These are phyloP conservation scores for Taxillus chinensis DNA, from an alignment of 164 flowering plant species.

Conservation along the genomic window DNA sequence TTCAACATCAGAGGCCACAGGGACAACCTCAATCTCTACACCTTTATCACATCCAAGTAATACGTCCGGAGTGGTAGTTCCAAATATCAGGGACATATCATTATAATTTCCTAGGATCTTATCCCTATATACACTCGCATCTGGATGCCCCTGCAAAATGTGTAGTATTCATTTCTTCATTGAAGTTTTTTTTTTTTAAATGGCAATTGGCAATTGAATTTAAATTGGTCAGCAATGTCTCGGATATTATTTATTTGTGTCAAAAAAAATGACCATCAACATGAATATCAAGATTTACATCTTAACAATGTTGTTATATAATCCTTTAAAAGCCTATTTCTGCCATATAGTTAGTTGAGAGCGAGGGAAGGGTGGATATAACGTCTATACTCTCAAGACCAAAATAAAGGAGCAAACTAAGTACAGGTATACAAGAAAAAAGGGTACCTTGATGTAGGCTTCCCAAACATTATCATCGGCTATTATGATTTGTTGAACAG, in stretches of 20 bases:
- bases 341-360: too few species aligned
- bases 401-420: not conserved
- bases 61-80: constrained; percentile 10
- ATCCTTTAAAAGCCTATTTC: too few species aligned
- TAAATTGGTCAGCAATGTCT: too few species aligned
- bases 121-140: constrained; percentile 20
- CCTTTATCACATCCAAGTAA: constrained; percentile 7
- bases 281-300: too few species aligned
- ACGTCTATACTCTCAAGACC: too few species aligned
- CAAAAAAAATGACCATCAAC: too few species aligned
- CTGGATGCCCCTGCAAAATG: constrained; percentile 40
- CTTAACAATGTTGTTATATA: too few species aligned
- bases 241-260: too few species aligned
- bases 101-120: constrained; percentile 14
- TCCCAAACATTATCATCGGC: constrained; percentile 36
- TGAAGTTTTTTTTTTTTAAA: too few species aligned
- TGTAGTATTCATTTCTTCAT: not conserved
- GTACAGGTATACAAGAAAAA: not conserved
- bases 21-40: constrained; percentile 15
- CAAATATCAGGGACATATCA: constrained; percentile 27
- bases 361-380: too few species aligned
- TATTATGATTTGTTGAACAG: constrained; percentile 18
- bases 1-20: constrained; percentile 7
- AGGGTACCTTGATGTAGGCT: constrained; percentile 30
- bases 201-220: too few species aligned